Conservation (phyloP, 78 protist genomes). For the Chrysochromulina tobinii region DNA sequence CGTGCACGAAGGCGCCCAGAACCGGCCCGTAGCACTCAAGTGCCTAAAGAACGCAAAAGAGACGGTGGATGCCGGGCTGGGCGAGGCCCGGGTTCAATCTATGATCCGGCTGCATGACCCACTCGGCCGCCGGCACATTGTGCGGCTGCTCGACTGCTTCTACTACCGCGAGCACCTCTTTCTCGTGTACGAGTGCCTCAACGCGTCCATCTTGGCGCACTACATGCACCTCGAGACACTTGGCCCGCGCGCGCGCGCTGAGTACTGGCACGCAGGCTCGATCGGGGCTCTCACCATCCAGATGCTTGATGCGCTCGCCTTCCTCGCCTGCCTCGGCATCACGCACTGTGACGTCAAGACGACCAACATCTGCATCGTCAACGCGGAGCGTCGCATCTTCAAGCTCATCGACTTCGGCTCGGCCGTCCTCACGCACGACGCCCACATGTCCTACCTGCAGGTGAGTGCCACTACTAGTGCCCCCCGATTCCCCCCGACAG, state of each 20-base stretch:
- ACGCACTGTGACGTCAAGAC: too few relatives aligned
- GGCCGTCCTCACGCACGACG: neutral
- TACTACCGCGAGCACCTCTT: slow-evolving; percentile 79
- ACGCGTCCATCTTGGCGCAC: slow-evolving; percentile 37
- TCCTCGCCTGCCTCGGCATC: neutral
- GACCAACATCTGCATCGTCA: too few relatives aligned
- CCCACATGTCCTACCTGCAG: slow-evolving; percentile 2
- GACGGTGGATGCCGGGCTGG: too few relatives aligned
- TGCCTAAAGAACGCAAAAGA: too few relatives aligned
- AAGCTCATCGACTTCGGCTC: slow-evolving; percentile 37
- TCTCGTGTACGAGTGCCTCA: slow-evolving; percentile 71
- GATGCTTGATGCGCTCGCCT: slow-evolving; percentile 24
- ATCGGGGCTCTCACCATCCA: slow-evolving; percentile 57
- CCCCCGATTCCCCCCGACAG: neutral
- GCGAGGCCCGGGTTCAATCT: too few relatives aligned
- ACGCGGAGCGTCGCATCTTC: too few relatives aligned
- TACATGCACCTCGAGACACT: slow-evolving; percentile 36
- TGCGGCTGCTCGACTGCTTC: slow-evolving; percentile 72
- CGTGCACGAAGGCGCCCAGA: too few relatives aligned
- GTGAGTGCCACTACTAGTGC: slow-evolving; percentile 27
- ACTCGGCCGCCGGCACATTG: slow-evolving; percentile 56
- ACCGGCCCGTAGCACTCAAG: too few relatives aligned
- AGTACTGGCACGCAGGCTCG: slow-evolving; percentile 54
- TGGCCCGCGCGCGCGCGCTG: neutral
- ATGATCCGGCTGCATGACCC: neutral